Base-by-base conservation (phyloP, 2,329 filamentous ascomycete genomes). In the Fonsecaea erecta region DNA sequence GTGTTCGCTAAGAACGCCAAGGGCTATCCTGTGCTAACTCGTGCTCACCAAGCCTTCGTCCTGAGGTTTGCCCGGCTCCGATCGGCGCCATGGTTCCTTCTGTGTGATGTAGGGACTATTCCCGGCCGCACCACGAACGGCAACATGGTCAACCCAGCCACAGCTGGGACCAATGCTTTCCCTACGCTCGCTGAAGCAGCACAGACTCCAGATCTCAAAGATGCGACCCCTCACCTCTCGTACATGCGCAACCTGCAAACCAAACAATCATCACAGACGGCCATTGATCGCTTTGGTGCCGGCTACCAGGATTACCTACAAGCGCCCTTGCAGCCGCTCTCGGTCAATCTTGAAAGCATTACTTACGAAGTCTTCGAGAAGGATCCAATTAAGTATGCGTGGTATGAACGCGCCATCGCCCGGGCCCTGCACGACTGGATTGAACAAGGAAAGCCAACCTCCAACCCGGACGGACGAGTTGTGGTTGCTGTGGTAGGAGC, bases 311-410 rank as follows among this genome's bases (percentile, higher is more conserved):
- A 99, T 77, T 99, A 95, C 83, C 83, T 99, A 11, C 95, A 99
- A 77, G 93, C 93, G 1, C 95, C 95, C 1, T 82, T 99, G 46
- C 96, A 99, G 76, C 95, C 95, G 0, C 83, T 99, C 14, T 94
- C 94, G 0, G 95, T 99, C 77, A 99, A 99, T 72, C 84, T 99
- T 14, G 96, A 99, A 76, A 97, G 93, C 53, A 91, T 96, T 48
- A 99, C 95, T 0, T 99, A 99, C 77, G 95, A 99, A 75, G 94
- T 98, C 1, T 99, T 99, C 73, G 95, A 99, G 77, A 96, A 96
- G 71, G 96, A 99, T 70, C 95, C 95, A 0, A 91, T 99, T 79
- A 99, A 99, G 78, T 99, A 99, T 76, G 88, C 93, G 69, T 96
- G 94, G 84, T 99, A 99, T 75, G 93, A 98, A 76, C 83, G 85